These are phyloP conservation scores for Zymoseptoria passerinii DNA, from an alignment of 2,329 filamentous ascomycete species.

Conservation along the genomic window DNA sequence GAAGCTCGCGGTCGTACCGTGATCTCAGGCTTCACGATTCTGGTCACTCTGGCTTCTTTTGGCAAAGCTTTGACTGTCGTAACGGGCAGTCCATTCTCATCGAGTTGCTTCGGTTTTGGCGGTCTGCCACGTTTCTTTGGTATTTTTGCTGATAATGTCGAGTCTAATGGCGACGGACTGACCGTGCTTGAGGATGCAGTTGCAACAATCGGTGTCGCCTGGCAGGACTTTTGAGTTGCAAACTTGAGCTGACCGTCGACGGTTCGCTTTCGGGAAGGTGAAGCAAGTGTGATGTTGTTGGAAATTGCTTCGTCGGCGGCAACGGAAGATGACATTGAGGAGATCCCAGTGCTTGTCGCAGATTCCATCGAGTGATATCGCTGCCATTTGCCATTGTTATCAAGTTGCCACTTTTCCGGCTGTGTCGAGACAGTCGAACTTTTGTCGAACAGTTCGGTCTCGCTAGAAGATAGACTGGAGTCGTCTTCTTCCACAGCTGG, in stretches of 20 bases:
- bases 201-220: background rate
- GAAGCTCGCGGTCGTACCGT: slow-evolving; percentile 49
- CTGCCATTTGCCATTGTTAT: slow-evolving; percentile 25
- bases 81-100: slow-evolving; percentile 10
- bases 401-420: slow-evolving; percentile 19
- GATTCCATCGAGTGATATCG: slow-evolving; percentile 28
- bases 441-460: slow-evolving; percentile 25
- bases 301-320: slow-evolving; percentile 18
- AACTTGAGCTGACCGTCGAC: slow-evolving; percentile 24
- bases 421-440: slow-evolving; percentile 10
- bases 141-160: background rate
- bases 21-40: slow-evolving; percentile 19
- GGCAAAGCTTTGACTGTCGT: slow-evolving; percentile 4
- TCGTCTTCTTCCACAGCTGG: slow-evolving; percentile 22
- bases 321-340: slow-evolving; percentile 27
- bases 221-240: slow-evolving; percentile 1
- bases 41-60: slow-evolving; percentile 16
- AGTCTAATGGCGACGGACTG: slow-evolving; percentile 7
- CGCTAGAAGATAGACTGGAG: slow-evolving; percentile 25
- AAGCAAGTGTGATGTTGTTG: slow-evolving; percentile 2
- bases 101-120: slow-evolving; percentile 17
- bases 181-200: slow-evolving; percentile 1
- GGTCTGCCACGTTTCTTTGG: slow-evolving; percentile 27
- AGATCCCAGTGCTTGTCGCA: slow-evolving; percentile 27
- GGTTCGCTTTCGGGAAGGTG: slow-evolving; percentile 23